phyloP scores from a whole-genome alignment of 768 basidiomycete species.

The Daedaleopsis sinensis region DNA sequence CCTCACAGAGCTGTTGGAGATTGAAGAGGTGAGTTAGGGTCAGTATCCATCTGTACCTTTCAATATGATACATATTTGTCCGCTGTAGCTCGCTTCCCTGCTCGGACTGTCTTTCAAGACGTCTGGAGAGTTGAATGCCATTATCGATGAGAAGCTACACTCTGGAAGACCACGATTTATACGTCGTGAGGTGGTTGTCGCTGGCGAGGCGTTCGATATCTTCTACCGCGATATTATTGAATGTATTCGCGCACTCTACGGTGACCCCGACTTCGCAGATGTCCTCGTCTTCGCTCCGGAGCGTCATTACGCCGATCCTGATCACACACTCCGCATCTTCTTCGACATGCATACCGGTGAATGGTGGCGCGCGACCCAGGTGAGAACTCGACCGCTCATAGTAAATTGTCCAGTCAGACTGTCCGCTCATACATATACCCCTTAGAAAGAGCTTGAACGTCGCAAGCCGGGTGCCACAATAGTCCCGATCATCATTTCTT shows the following conservation, averaged over 20 bases:
- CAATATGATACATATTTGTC: too few relatives aligned
- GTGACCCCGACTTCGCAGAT: slow-evolving; percentile 35
- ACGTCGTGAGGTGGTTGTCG: slow-evolving; percentile 31
- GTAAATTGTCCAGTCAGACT: too few relatives aligned
- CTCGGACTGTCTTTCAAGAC: slow-evolving; percentile 41
- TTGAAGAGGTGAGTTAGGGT: too few relatives aligned
- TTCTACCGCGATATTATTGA: slow-evolving; percentile 39
- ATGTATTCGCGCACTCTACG: slow-evolving; percentile 39
- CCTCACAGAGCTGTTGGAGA: too few relatives aligned
- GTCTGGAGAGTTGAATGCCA: slow-evolving; percentile 34
- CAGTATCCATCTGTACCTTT: too few relatives aligned
- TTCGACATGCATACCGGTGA: slow-evolving; percentile 49
- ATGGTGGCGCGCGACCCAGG: slow-evolving; percentile 58
- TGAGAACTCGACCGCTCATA: too few relatives aligned
- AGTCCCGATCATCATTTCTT: too few relatives aligned
- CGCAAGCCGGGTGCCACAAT: too few relatives aligned
- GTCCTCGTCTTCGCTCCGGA: slow-evolving; percentile 40
- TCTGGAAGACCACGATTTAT: slow-evolving; percentile 29
- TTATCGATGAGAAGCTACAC: slow-evolving; percentile 36
- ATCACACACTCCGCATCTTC: slow-evolving; percentile 33
- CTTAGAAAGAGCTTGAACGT: too few relatives aligned
- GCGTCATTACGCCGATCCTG: slow-evolving; percentile 37
- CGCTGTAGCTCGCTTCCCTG: too few relatives aligned
- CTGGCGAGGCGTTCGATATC: slow-evolving; percentile 34
- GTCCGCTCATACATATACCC: too few relatives aligned